These are phyloP conservation scores for Barnettozyma botsteinii DNA, from an alignment of 805 yeast genomes.

Conservation along the genomic window DNA sequence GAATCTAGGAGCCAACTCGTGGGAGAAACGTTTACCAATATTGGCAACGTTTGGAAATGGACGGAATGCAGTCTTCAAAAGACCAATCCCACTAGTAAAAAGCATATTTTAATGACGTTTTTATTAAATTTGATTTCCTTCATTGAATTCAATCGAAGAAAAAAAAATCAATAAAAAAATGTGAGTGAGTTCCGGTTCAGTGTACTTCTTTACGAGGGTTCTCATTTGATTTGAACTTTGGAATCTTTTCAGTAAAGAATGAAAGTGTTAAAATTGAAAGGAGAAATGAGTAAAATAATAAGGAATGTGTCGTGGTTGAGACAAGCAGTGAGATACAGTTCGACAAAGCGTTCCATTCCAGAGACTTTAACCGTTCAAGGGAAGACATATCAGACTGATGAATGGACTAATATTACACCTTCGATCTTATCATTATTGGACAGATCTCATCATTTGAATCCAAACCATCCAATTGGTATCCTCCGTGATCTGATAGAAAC, in stretches of 20 bases:
- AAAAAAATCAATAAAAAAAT: too few species aligned
- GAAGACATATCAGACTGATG: conserved; percentile 52
- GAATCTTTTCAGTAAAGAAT: too few species aligned
- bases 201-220: too few species aligned
- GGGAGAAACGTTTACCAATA: conserved; percentile 25
- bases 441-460: conserved; percentile 66
- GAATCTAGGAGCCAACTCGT: conserved; percentile 27
- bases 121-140: not conserved
- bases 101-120: not conserved
- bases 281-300: not conserved
- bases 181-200: too few species aligned
- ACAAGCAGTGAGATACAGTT: not conserved
- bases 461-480: conserved; percentile 86
- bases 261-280: too few species aligned
- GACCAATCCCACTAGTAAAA: conserved; percentile 3
- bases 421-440: conserved; percentile 63
- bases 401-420: conserved; percentile 81
- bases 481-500: conserved; percentile 66
- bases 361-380: conserved; percentile 39
- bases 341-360: conserved; percentile 20
- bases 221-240: too few species aligned
- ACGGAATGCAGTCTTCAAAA: not conserved
- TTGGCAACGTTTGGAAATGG: not conserved
- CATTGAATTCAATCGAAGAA: not conserved
- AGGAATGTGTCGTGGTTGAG: not conserved